A percentile compares a stretch with the other conserved stretches of the same genome.
These are phyloP conservation scores for Sutorius australiensis DNA, from an alignment of 768 basidiomycete genomes.

Conservation along the genomic window DNA sequence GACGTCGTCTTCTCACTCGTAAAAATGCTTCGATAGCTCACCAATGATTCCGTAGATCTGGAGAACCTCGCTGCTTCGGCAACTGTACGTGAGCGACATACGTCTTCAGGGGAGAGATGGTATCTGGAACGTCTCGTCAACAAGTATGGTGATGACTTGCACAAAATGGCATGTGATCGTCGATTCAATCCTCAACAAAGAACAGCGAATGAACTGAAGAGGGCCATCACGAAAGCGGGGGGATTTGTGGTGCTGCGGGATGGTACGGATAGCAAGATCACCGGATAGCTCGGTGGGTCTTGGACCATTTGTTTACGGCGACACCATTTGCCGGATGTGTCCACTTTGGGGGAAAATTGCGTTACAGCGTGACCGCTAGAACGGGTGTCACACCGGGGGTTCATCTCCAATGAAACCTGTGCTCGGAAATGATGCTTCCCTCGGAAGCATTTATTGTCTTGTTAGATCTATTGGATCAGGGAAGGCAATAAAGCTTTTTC, in stretches of 20 bases:
- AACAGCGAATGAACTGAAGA: constrained; percentile 72
- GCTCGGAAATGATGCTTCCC: constrained; percentile 18
- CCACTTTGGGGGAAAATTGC: constrained; percentile 14
- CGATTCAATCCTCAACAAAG: constrained; percentile 80
- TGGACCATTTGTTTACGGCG: constrained; percentile 4
- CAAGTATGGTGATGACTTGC: constrained; percentile 69
- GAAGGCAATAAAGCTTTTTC: constrained; percentile 5
- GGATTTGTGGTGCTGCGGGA: constrained; percentile 33
- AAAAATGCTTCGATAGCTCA: constrained; percentile 9
- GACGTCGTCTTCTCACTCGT: not conserved
- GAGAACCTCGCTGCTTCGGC: constrained; percentile 55
- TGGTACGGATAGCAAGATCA: not conserved
- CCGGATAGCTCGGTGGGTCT: constrained; percentile 1
- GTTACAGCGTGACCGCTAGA: constrained; percentile 27
- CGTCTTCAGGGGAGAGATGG: constrained; percentile 64
- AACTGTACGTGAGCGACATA: constrained; percentile 50
- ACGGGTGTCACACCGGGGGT: constrained; percentile 25
- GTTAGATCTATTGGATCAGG: constrained; percentile 15
- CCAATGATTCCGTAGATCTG: constrained; percentile 45
- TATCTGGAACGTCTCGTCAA: constrained; percentile 65
- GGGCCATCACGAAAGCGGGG: constrained; percentile 58
- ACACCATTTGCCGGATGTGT: constrained; percentile 11
- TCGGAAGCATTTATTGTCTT: constrained; percentile 9
- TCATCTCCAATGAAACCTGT: constrained; percentile 29
- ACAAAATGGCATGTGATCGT: constrained; percentile 75